Conservation (phyloP, 1,139 yeast genomes). For the Pichia sp. region DNA sequence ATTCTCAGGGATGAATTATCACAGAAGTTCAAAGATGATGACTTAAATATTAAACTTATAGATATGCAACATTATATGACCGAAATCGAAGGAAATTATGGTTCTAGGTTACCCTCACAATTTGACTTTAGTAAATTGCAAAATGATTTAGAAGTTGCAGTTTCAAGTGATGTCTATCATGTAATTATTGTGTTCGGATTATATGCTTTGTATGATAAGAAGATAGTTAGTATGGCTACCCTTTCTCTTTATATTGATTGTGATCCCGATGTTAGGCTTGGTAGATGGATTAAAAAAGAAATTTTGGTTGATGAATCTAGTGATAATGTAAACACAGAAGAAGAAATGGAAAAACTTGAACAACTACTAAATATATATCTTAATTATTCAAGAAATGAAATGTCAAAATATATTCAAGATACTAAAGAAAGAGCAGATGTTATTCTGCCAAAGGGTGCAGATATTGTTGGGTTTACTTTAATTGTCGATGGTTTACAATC, state of each 20-base stretch:
- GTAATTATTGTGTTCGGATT: slow-evolving; percentile 68
- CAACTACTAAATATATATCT: slow-evolving; percentile 54
- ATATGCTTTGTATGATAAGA: slow-evolving; percentile 67
- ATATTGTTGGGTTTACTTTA: slow-evolving; percentile 53
- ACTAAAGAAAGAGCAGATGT: slow-evolving; percentile 80
- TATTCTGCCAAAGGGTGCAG: slow-evolving; percentile 71
- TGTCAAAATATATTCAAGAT: slow-evolving; percentile 64
- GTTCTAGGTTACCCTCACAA: slow-evolving; percentile 26
- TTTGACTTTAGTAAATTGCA: slow-evolving; percentile 35
- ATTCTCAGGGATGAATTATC: slow-evolving; percentile 14
- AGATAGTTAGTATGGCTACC: slow-evolving; percentile 51
- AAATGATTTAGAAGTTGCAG: slow-evolving; percentile 13
- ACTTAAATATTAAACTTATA: slow-evolving; percentile 32
- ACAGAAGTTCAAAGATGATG: neutral
- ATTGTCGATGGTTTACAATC: slow-evolving; percentile 70
- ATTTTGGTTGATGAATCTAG: slow-evolving; percentile 9
- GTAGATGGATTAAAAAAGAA: slow-evolving; percentile 52
- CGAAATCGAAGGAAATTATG: neutral
- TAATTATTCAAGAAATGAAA: slow-evolving; percentile 65
- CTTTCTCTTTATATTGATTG: slow-evolving; percentile 76
- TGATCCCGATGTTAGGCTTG: slow-evolving; percentile 78
- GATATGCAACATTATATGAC: slow-evolving; percentile 31
- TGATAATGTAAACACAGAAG: slow-evolving; percentile 6
- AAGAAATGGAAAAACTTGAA: slow-evolving; percentile 33
- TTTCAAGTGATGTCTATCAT: slow-evolving; percentile 20